Percentiles rank a stretch among this genome's conserved stretches.
Conservation (phyloP, 345 rosid species). For the Moricandia moricandioides region DNA sequence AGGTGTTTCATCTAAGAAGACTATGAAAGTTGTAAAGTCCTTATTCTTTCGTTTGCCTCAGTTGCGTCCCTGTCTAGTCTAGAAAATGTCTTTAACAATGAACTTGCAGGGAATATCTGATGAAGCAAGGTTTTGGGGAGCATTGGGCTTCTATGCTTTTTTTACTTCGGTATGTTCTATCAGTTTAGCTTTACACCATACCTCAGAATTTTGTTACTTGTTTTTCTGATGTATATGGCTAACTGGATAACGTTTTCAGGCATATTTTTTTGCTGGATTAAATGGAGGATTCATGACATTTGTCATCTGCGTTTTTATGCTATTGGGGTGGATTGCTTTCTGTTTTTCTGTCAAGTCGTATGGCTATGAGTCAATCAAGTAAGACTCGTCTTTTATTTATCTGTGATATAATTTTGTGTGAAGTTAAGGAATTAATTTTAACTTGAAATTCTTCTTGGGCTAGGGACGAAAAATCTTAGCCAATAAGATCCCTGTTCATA, state of each 20-base stretch:
- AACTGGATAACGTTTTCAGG: slow-evolving; percentile 46
- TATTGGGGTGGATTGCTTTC: slow-evolving; percentile 73
- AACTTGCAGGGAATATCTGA: slow-evolving; percentile 60
- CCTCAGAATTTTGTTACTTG: slow-evolving; percentile 28
- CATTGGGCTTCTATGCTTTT: slow-evolving; percentile 75
- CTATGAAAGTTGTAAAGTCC: slow-evolving; percentile 61
- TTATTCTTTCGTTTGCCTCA: slow-evolving; percentile 18
- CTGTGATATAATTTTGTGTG: too few species aligned
- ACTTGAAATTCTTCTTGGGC: background rate
- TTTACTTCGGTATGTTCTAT: slow-evolving; percentile 60
- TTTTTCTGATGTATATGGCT: background rate
- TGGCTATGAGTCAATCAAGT: slow-evolving; percentile 62
- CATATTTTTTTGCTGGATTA: slow-evolving; percentile 69
- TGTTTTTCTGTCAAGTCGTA: slow-evolving; percentile 46
- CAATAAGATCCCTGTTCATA: background rate
- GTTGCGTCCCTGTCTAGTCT: background rate
- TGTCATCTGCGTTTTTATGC: slow-evolving; percentile 58
- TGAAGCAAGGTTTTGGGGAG: slow-evolving; percentile 98
- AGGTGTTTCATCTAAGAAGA: slow-evolving; percentile 53
- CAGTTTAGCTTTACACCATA: background rate
- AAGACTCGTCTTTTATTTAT: slow-evolving; percentile 2
- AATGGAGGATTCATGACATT: slow-evolving; percentile 89
- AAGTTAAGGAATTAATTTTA: background rate
- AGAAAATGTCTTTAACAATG: slow-evolving; percentile 14
- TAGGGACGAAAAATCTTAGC: background rate